Evolutionary conservation across 768 basidiomycete genomes (phyloP), one percentile per base, ranked within the genome.

Genomic region (Russula ochroleuca): DNA sequence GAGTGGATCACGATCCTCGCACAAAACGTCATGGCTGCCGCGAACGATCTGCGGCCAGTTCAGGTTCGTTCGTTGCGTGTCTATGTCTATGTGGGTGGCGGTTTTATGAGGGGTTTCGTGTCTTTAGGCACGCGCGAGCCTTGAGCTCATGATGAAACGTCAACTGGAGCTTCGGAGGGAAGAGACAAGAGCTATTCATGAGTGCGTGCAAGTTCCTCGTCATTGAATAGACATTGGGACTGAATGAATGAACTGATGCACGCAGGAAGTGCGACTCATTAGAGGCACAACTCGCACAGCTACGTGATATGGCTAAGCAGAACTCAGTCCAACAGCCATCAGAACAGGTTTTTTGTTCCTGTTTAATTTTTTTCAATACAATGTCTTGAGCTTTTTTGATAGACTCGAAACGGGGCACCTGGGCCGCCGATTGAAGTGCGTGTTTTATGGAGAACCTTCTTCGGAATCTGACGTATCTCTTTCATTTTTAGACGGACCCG

Each of bases 11-110:
- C 81, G 13, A 78, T 90, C 2, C 81, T 93, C 58, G 85, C 85
- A 8, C 88, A 92, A 73, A 96, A 95, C 72, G 80, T 96, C 61
- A 91, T 94, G 84, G 90, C 87, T 15, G 89, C 90, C 19, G 90
- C 90, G 41, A 96, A 96, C 70, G 92, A 94, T 69, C 75, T 95
- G 56, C 83, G 94, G 28, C 93, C 92, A 0, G 88, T 94, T 5
- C 93, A 95, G 81, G 92, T 86, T 28, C 13, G 75, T 71, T 48
- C 59, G 19, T 17, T 11, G 4, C n/a, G 19, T n/a, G 43, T 28
- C 28, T 28, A 28, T 28, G 50, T 38, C 49, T 28, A 33, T 64
- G 40, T 41, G 19, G 13, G n/a, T 61, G 17, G 47, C 40, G 25
- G 33, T 23, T 21, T n/a, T 56, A n/a, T 33, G 63, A 38, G 23